Evolutionary conservation across 768 basidiomycete genomes (phyloP).

Genomic region (Suillus subaureus): DNA sequence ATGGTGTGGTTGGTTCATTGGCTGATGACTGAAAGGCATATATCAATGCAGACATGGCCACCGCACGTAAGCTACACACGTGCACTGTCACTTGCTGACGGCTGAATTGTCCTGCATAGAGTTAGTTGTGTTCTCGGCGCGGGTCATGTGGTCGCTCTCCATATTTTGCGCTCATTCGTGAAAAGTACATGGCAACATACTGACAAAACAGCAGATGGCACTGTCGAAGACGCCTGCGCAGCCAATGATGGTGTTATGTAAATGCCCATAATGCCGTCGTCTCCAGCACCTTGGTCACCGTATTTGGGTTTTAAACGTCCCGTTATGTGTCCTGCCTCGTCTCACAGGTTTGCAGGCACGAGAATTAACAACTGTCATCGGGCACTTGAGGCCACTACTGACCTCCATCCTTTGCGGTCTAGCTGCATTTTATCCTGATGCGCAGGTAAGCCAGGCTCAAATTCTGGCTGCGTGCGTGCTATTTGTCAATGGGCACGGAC

Average conservation of each 20-base stretch:
- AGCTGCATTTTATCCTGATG: neutral
- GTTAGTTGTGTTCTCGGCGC: neutral
- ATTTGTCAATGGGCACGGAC: neutral
- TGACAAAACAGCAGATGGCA: constrained; percentile 83
- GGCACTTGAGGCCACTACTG: too few relatives aligned
- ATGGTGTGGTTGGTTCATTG: neutral
- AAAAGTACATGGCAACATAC: constrained; percentile 42
- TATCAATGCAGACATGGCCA: neutral
- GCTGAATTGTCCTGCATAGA: neutral
- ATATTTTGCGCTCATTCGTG: neutral
- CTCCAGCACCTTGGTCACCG: neutral
- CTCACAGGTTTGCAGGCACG: neutral
- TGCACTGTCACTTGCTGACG: neutral
- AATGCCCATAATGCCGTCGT: neutral
- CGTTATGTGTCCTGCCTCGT: neutral
- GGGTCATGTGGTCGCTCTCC: neutral
- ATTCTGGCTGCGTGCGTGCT: neutral
- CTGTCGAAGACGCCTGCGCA: constrained; percentile 64
- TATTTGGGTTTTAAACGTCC: neutral
- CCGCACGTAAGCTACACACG: too few relatives aligned
- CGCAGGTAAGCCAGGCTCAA: neutral
- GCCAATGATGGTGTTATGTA: neutral
- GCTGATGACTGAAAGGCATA: neutral
- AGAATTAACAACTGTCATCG: neutral
- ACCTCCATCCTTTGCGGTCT: neutral